Evolutionary conservation across 208 protist genomes (phyloP).

Genomic region (Trypanosoma mega): DNA sequence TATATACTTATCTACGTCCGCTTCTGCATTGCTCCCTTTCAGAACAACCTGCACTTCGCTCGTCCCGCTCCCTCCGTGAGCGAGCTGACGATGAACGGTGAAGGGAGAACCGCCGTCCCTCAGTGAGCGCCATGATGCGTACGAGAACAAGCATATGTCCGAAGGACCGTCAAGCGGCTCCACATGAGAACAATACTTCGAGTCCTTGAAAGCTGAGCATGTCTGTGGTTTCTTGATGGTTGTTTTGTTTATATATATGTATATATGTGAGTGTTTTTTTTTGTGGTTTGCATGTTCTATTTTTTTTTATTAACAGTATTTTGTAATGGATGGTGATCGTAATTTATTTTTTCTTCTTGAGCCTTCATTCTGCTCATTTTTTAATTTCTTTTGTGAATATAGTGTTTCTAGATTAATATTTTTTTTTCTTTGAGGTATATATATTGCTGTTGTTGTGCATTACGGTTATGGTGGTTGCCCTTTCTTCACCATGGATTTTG

Average conservation of each 20-base stretch:
- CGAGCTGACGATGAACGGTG: constrained; percentile 30
- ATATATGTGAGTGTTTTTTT: no score
- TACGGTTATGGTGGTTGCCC: neutral
- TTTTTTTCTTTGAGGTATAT: neutral
- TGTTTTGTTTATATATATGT: no score
- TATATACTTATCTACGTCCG: no score
- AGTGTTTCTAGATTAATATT: constrained; percentile 7
- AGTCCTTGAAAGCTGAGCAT: constrained; percentile 27
- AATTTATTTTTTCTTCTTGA: constrained; percentile 9
- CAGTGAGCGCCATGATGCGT: constrained; percentile 16
- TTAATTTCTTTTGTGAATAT: constrained; percentile 8
- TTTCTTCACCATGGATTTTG: neutral
- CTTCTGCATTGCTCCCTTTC: no score
- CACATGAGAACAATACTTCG: constrained; percentile 25
- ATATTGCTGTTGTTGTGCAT: constrained; percentile 1
- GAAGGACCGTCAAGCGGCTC: constrained; percentile 5
- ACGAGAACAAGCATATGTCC: constrained; percentile 41
- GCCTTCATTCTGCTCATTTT: constrained; percentile 11
- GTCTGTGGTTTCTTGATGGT: no score
- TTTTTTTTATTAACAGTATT: no score
- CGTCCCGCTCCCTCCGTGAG: constrained; percentile 30
- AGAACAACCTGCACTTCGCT: constrained; percentile 45
- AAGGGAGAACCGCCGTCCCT: constrained; percentile 10
- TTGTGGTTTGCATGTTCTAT: no score
- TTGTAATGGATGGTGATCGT: no score